phyloP scores from a whole-genome alignment of 1,284 basidiomycete genomes.

The Ganoderma meredithae region DNA sequence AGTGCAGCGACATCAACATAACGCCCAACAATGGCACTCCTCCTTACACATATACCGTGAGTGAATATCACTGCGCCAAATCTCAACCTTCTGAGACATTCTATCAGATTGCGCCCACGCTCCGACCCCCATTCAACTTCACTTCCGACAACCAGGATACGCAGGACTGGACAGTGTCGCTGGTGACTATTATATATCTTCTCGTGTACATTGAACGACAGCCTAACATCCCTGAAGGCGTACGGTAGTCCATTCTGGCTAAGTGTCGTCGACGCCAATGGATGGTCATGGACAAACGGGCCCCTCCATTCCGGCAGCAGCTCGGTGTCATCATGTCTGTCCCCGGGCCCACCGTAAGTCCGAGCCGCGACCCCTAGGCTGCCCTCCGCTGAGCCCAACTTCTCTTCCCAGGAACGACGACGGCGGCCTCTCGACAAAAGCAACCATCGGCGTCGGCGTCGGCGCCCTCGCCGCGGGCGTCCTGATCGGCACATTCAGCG shows the following conservation, averaged over 20 bases:
- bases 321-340: conserved; percentile 46
- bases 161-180: conserved; percentile 64
- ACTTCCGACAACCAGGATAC: conserved; percentile 49
- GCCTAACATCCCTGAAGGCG: conserved; percentile 38
- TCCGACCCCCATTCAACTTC: conserved; percentile 66
- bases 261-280: conserved; percentile 57
- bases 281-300: conserved; percentile 61
- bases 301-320: conserved; percentile 57
- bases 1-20: conserved; percentile 64
- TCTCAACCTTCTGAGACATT: background rate
- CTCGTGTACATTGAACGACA: background rate
- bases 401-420: background rate
- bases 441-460: conserved; percentile 50
- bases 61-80: conserved; percentile 8
- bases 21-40: conserved; percentile 63
- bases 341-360: conserved; percentile 6
- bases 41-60: conserved; percentile 63
- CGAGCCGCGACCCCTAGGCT: too few relatives aligned
- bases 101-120: conserved; percentile 59
- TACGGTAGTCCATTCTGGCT: conserved; percentile 66
- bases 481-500: conserved; percentile 44
- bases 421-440: conserved; percentile 30
- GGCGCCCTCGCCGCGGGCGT: conserved; percentile 54
- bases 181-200: conserved; percentile 41
- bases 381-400: background rate